Conservation (phyloP, 2,329 filamentous ascomycete species). For the Beauveria scarabaeidicola region DNA sequence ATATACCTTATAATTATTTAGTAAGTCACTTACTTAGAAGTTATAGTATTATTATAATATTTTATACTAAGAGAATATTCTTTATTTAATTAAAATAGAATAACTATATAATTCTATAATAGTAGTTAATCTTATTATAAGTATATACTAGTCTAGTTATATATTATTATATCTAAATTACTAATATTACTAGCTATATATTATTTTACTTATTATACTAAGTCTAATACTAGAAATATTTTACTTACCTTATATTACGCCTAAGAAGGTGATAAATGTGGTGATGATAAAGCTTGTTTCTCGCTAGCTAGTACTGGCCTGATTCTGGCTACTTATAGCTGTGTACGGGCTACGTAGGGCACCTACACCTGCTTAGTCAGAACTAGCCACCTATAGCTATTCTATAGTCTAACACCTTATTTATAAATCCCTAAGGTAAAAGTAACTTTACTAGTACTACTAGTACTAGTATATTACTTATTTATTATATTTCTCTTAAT, state of each 20-base stretch:
- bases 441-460: conserved; percentile 56
- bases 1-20: too few relatives aligned
- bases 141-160: not conserved
- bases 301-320: too few relatives aligned
- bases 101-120: not conserved
- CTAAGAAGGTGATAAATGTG: too few relatives aligned
- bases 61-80: not conserved
- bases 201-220: conserved; percentile 57
- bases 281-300: too few relatives aligned
- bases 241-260: too few relatives aligned
- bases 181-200: conserved; percentile 57
- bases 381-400: too few relatives aligned
- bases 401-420: too few relatives aligned
- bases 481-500: conserved; percentile 65
- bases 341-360: too few relatives aligned
- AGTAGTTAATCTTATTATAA: not conserved
- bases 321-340: too few relatives aligned
- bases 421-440: conserved; percentile 60
- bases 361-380: too few relatives aligned
- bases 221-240: conserved; percentile 48
- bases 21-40: too few relatives aligned
- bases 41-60: too few relatives aligned
- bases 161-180: not conserved
- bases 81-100: not conserved
- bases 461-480: conserved; percentile 59